Percentiles rank a stretch among this genome's conserved stretches.
phyloP scores from a whole-genome alignment of 202 grass and related monocot species.

The Zoysia matrella region DNA sequence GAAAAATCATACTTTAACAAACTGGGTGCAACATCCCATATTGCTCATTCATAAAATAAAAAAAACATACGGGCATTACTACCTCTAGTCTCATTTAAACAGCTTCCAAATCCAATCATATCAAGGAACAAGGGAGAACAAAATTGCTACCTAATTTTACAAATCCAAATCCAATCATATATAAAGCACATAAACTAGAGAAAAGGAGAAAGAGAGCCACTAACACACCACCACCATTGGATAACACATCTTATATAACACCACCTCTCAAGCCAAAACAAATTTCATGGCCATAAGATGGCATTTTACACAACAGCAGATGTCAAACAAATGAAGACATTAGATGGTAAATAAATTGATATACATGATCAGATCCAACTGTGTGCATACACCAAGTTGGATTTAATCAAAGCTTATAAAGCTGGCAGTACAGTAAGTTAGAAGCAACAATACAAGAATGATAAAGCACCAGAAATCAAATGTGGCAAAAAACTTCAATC shows the following conservation, averaged over 20 bases:
- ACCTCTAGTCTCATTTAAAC: not conserved
- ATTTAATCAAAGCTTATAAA: too few species aligned
- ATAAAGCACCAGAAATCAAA: too few species aligned
- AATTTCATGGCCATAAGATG: too few species aligned
- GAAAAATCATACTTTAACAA: not conserved
- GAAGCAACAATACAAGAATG: not conserved
- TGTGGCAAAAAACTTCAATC: not conserved
- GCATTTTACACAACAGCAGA: too few species aligned
- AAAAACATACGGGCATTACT: not conserved
- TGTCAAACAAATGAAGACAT: too few species aligned
- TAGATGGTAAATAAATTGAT: too few species aligned
- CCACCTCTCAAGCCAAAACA: not conserved
- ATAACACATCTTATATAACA: not conserved
- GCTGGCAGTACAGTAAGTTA: too few species aligned
- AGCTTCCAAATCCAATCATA: not conserved
- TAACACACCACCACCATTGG: not conserved
- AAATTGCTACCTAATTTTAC: too few species aligned
- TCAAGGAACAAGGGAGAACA: not conserved
- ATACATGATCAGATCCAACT: too few species aligned
- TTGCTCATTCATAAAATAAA: not conserved
- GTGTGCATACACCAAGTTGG: too few species aligned
- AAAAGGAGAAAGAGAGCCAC: not conserved
- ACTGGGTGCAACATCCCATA: not conserved
- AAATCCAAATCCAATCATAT: too few species aligned
- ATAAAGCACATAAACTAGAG: not conserved